Evolutionary conservation across 2,329 filamentous ascomycete species (phyloP), one percentile per base, ranked within the genome.

Genomic region (Cytospora paraplurivora): DNA sequence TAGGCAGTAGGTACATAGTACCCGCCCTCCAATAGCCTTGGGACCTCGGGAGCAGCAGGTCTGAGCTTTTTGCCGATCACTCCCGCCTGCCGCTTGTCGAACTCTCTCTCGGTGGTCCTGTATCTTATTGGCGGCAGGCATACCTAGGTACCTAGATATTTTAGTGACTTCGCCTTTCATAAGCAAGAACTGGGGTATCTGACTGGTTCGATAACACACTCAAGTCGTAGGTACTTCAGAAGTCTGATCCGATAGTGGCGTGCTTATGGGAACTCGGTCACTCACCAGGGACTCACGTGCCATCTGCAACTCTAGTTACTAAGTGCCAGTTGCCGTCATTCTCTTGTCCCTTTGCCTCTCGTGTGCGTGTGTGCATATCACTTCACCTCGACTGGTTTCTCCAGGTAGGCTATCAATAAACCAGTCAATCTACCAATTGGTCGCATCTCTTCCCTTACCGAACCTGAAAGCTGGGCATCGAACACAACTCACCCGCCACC

Each of bases 381-480:
- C n/a, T 47, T 47, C 41, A n/a, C 19, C 17, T 47, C 17, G 44
- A 47, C 44, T 47, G 12, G 8, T 44, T 44, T 19, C 44, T 7
- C 7, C n/a, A 47, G 27, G 27, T 27, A 47, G 19, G n/a, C 44
- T 19, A 47, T 19, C 2, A 21, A n/a, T 21, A 11, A 1, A 12
- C 8, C n/a, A 19, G 17, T 21, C n/a, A 47, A 8, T 12, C n/a
- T 47, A 8, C 7, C 8, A 10, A 2, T 4, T 21, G n/a, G 33
- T 54, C 50, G 50, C 44, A 27, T 19, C 17, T 63, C 51, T 44
- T 63, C 62, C 62, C 62, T 56, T 56, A 56, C 62, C 59, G 37
- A 49, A 53, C 41, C 50, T 21, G n/a, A 34, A 44, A 34, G 34
- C 27, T 17, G 19, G 13, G 1, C 47, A 21, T 47, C 35, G 44